phyloP scores from a whole-genome alignment of 2,329 filamentous ascomycete genomes.

The Paraconiothyrium brasiliense region DNA sequence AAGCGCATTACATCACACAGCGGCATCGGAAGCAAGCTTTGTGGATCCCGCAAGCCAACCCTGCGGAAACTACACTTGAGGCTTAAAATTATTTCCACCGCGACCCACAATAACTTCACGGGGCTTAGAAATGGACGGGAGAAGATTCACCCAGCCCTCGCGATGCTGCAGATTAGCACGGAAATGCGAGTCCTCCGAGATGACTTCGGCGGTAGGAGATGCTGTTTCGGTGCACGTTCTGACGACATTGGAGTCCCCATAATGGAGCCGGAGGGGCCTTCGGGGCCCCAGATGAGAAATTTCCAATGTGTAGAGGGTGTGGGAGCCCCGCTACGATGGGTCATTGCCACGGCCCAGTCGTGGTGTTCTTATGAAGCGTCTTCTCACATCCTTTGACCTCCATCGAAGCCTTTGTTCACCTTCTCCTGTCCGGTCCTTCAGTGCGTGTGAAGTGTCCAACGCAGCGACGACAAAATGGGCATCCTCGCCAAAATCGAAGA shows the following conservation, averaged over 20 bases:
- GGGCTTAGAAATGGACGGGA: background rate
- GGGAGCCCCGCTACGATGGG: constrained; percentile 9
- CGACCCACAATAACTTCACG: background rate
- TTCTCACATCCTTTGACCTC: background rate
- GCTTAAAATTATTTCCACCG: constrained; percentile 9
- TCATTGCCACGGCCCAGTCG: constrained; percentile 4
- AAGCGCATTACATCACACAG: constrained; percentile 3
- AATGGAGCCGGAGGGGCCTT: background rate
- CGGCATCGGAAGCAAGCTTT: background rate
- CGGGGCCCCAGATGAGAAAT: constrained; percentile 1
- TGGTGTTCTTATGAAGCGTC: constrained; percentile 4
- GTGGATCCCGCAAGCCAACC: background rate
- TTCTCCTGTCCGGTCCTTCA: background rate
- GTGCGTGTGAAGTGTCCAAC: background rate
- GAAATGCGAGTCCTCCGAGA: background rate
- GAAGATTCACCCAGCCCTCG: constrained; percentile 3
- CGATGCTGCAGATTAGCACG: background rate
- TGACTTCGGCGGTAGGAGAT: background rate
- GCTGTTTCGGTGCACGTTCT: background rate
- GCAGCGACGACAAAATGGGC: background rate
- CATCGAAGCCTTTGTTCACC: background rate
- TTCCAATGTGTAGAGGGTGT: background rate
- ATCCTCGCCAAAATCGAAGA: constrained; percentile 4
- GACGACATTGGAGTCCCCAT: constrained; percentile 2
- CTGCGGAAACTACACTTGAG: constrained; percentile 1